phyloP scores from a whole-genome alignment of 768 basidiomycete species.

The Leccinum barrowsii region DNA sequence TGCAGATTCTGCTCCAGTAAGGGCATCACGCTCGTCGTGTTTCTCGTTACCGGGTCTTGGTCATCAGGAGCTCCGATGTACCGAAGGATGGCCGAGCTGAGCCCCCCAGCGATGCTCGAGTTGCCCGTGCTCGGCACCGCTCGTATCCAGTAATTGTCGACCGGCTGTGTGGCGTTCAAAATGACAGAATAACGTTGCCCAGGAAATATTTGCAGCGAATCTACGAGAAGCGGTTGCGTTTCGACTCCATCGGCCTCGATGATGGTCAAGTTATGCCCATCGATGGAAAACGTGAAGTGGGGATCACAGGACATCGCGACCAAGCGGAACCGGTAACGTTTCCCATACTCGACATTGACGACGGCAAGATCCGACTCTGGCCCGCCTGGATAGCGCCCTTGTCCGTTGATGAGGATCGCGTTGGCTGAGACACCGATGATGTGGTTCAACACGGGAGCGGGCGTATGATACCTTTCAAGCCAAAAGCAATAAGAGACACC shows the following conservation, averaged over 20 bases:
- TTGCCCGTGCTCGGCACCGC: constrained; percentile 15
- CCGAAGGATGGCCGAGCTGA: background rate
- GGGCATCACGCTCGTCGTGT: background rate
- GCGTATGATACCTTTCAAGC: background rate
- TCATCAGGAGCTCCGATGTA: background rate
- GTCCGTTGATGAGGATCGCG: constrained; percentile 33
- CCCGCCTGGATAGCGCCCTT: constrained; percentile 31
- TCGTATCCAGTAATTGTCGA: constrained; percentile 56
- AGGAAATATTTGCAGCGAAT: background rate
- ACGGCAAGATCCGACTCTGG: constrained; percentile 36
- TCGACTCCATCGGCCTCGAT: constrained; percentile 44
- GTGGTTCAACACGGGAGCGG: background rate
- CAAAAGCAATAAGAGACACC: background rate
- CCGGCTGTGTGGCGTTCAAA: constrained; percentile 29
- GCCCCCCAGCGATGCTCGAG: background rate
- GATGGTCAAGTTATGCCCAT: constrained; percentile 39
- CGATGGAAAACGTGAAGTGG: constrained; percentile 43
- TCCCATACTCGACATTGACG: constrained; percentile 34
- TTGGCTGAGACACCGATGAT: constrained; percentile 9
- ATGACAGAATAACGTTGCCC: background rate
- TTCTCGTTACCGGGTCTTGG: background rate
- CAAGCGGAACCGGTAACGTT: constrained; percentile 47
- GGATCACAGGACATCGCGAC: constrained; percentile 45
- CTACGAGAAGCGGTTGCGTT: background rate
- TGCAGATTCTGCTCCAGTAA: background rate